phyloP scores from a whole-genome alignment of 2,329 filamentous ascomycete genomes.

The Penicillium oxalicum region DNA sequence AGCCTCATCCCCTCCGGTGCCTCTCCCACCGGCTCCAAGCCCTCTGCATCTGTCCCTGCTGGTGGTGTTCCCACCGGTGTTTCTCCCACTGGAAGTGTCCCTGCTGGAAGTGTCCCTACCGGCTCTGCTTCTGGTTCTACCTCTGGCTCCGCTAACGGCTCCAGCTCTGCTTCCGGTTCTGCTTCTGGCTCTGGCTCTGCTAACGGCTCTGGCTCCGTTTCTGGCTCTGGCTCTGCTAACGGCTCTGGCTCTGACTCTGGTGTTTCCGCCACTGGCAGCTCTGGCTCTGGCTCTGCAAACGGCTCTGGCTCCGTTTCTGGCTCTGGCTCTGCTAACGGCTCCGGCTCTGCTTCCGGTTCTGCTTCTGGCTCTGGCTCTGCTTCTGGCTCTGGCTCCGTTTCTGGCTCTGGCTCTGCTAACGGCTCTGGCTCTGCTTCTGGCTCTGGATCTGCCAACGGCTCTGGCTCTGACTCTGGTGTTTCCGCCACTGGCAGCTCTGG shows the following conservation, averaged over 20 bases:
- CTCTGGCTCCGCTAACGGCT: background rate
- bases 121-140: background rate
- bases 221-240: slow-evolving; percentile 4
- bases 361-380: background rate
- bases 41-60: slow-evolving; percentile 4
- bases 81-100: background rate
- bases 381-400: background rate
- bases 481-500: slow-evolving; percentile 14
- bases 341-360: background rate
- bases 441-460: slow-evolving; percentile 8
- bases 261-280: slow-evolving; percentile 4
- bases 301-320: slow-evolving; percentile 10
- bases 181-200: slow-evolving; percentile 2
- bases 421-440: background rate
- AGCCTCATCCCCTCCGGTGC: slow-evolving; percentile 6
- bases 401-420: slow-evolving; percentile 3
- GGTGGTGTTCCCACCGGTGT: background rate
- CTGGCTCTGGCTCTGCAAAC: slow-evolving; percentile 1
- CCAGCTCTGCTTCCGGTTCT: slow-evolving; percentile 6
- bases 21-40: slow-evolving; percentile 1
- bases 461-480: slow-evolving; percentile 13
- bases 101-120: background rate
- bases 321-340: background rate
- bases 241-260: background rate
- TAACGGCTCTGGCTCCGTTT: background rate